A percentile compares a stretch with the other conserved stretches of the same genome.
These are phyloP conservation scores for Chaetomium globosum DNA, from an alignment of 2,329 filamentous ascomycete species.

Conservation along the genomic window DNA sequence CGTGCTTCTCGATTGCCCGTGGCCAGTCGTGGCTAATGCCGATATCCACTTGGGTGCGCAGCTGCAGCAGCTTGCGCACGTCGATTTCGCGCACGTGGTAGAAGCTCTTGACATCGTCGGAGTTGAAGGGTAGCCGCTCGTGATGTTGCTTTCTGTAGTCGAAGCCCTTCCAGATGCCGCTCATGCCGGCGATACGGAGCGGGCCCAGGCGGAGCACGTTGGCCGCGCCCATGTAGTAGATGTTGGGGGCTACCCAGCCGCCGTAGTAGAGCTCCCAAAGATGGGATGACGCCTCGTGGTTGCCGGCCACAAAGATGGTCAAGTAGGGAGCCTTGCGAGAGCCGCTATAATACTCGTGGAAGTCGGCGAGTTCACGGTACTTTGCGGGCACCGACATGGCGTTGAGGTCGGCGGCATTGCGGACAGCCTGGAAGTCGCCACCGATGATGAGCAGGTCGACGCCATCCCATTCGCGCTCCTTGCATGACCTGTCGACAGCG, in stretches of 20 bases:
- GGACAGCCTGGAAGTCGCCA: constrained; percentile 91
- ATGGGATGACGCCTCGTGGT: constrained; percentile 91
- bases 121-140: constrained; percentile 82
- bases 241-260: constrained; percentile 94
- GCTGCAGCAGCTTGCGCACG: constrained; percentile 80
- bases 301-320: constrained; percentile 90
- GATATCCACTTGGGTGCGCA: constrained; percentile 86
- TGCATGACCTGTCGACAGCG: constrained; percentile 69
- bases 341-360: constrained; percentile 91
- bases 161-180: constrained; percentile 91
- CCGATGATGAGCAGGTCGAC: constrained; percentile 93
- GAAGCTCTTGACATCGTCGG: constrained; percentile 74
- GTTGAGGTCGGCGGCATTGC: constrained; percentile 83
- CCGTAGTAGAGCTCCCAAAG: constrained; percentile 93
- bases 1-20: constrained; percentile 75
- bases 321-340: constrained; percentile 76
- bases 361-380: constrained; percentile 86
- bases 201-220: constrained; percentile 84
- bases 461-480: constrained; percentile 72
- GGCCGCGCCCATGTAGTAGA: constrained; percentile 94
- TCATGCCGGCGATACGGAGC: constrained; percentile 83
- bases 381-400: constrained; percentile 89
- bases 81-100: constrained; percentile 92
- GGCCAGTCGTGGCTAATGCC: constrained; percentile 98
- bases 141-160: constrained; percentile 83